A percentile compares a stretch with the other conserved stretches of the same genome.
Conservation (phyloP, 441 rosid genomes). For the Erysimum pusillum region DNA sequence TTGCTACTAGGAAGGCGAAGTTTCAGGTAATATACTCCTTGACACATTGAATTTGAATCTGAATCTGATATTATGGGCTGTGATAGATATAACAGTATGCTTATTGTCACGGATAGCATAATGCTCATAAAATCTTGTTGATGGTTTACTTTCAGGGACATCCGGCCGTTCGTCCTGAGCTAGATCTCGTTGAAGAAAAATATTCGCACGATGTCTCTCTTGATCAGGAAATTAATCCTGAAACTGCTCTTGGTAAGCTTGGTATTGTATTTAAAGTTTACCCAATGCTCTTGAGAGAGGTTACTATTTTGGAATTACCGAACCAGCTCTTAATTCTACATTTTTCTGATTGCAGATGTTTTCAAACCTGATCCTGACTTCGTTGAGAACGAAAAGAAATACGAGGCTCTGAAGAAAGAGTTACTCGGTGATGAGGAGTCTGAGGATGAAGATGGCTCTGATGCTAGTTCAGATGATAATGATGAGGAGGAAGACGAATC, state of each 20-base stretch:
- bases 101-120: slow-evolving; percentile 6
- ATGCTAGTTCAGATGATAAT: slow-evolving; percentile 69
- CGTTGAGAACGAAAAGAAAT: slow-evolving; percentile 81
- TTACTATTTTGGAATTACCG: slow-evolving; percentile 3
- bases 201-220: slow-evolving; percentile 82
- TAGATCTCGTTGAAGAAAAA: slow-evolving; percentile 93
- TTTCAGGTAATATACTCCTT: slow-evolving; percentile 66
- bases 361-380: slow-evolving; percentile 84
- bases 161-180: slow-evolving; percentile 90
- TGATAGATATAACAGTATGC: neutral
- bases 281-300: slow-evolving; percentile 9
- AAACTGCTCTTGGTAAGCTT: slow-evolving; percentile 78
- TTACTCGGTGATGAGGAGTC: slow-evolving; percentile 89
- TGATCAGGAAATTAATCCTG: slow-evolving; percentile 72
- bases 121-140: slow-evolving; percentile 21
- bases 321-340: slow-evolving; percentile 3
- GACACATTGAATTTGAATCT: slow-evolving; percentile 15
- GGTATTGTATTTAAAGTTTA: slow-evolving; percentile 17
- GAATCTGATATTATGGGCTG: slow-evolving; percentile 8
- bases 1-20: slow-evolving; percentile 83
- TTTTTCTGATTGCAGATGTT: slow-evolving; percentile 64
- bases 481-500: slow-evolving; percentile 58
- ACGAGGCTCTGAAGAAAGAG: slow-evolving; percentile 85
- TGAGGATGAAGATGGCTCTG: slow-evolving; percentile 84
- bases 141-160: slow-evolving; percentile 66